These are phyloP conservation scores for Rubia yunnanensis DNA, from an alignment of 257 asterid genomes.

Conservation along the genomic window DNA sequence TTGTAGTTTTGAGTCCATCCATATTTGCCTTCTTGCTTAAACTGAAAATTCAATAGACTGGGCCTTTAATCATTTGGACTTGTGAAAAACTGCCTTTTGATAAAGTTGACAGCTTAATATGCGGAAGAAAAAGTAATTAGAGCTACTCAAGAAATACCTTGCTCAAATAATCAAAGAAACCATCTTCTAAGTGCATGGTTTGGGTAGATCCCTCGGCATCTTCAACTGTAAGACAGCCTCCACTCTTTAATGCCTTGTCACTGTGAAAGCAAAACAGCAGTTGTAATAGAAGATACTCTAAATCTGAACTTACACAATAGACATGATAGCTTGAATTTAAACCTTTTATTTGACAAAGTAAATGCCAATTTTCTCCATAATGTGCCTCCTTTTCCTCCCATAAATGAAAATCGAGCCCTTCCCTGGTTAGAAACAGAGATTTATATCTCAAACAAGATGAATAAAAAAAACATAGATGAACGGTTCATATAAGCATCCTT, in stretches of 20 bases:
- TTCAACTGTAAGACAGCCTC: conserved; percentile 68
- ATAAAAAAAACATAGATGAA: background rate
- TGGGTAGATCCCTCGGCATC: conserved; percentile 49
- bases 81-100: background rate
- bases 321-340: conserved; percentile 16
- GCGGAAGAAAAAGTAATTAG: background rate
- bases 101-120: background rate
- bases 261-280: conserved; percentile 29
- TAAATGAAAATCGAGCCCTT: conserved; percentile 98
- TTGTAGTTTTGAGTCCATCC: background rate
- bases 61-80: background rate
- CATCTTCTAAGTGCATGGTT: conserved; percentile 40
- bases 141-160: conserved; percentile 28
- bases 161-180: conserved; percentile 72
- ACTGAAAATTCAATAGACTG: background rate
- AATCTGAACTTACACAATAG: background rate
- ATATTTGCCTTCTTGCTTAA: background rate
- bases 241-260: conserved; percentile 24
- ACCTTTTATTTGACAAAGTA: conserved; percentile 55
- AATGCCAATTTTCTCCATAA: conserved; percentile 87
- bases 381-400: conserved; percentile 95
- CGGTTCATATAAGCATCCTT: background rate
- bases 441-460: conserved; percentile 23
- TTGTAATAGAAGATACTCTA: conserved; percentile 7
- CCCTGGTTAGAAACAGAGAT: conserved; percentile 42